phyloP scores from a whole-genome alignment of 164 flowering plant species.

The Umbellularia californica region DNA sequence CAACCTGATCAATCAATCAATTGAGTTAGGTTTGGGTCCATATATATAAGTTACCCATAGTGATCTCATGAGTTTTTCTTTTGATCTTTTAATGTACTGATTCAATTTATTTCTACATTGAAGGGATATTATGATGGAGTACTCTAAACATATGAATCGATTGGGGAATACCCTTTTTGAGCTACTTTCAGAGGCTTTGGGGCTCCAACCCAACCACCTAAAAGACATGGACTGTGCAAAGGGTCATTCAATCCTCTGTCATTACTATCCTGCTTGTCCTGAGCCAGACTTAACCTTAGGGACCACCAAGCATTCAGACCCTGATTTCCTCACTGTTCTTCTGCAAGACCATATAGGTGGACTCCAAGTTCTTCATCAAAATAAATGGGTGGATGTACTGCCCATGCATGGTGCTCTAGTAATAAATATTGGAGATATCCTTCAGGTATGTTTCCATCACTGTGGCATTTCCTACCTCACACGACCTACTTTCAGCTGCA shows the following conservation, averaged over 20 bases:
- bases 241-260: conserved; percentile 5
- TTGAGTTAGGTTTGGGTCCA: neutral
- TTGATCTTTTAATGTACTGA: neutral
- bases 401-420: conserved; percentile 26
- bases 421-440: conserved; percentile 26
- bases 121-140: conserved; percentile 21
- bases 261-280: conserved; percentile 32
- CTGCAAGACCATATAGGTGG: conserved; percentile 27
- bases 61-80: neutral
- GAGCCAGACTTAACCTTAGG: conserved; percentile 29
- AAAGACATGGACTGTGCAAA: conserved; percentile 18
- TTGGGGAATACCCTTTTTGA: conserved; percentile 20
- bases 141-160: conserved; percentile 2
- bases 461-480: neutral
- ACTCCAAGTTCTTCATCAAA: conserved; percentile 23
- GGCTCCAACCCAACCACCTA: conserved; percentile 25
- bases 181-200: conserved; percentile 32
- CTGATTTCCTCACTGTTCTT: conserved; percentile 24
- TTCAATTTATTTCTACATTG: neutral
- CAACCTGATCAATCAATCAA: no score
- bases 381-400: conserved; percentile 23
- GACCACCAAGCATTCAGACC: conserved; percentile 26
- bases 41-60: neutral
- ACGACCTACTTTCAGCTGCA: neutral
- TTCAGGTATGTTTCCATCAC: conserved; percentile 9